Conservation (phyloP, 768 basidiomycete species). For the Lepiota brunneoincarnata region DNA sequence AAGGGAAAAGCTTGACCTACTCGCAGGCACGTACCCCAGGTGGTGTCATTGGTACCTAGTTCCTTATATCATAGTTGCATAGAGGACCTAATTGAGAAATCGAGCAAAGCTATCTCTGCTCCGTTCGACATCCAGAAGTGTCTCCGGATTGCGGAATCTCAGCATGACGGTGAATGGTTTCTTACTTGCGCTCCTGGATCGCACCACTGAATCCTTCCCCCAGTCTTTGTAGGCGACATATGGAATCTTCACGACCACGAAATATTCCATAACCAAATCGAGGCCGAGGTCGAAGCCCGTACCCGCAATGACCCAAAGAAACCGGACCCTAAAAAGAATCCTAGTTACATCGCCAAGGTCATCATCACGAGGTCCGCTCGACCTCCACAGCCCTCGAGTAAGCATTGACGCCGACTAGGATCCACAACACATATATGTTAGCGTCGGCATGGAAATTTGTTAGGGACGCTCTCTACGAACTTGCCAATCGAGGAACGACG, state of each 20-base stretch:
- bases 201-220: slow-evolving; percentile 12
- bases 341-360: slow-evolving; percentile 53
- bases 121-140: slow-evolving; percentile 66
- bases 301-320: slow-evolving; percentile 29
- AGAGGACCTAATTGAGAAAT: slow-evolving; percentile 69
- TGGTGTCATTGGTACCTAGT: slow-evolving; percentile 2
- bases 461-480: slow-evolving; percentile 50
- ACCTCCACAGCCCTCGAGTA: not conserved
- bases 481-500: slow-evolving; percentile 52
- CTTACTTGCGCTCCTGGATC: not conserved
- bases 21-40: slow-evolving; percentile 54
- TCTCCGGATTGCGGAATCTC: slow-evolving; percentile 69
- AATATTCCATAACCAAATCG: slow-evolving; percentile 56
- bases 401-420: slow-evolving; percentile 35
- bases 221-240: slow-evolving; percentile 72
- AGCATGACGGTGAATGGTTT: slow-evolving; percentile 56
- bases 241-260: slow-evolving; percentile 62
- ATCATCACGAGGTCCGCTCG: slow-evolving; percentile 54
- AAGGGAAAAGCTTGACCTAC: slow-evolving; percentile 75
- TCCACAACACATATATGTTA: slow-evolving; percentile 81
- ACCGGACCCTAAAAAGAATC: slow-evolving; percentile 30
- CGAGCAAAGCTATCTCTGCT: slow-evolving; percentile 54
- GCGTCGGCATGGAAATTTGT: slow-evolving; percentile 83
- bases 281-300: slow-evolving; percentile 54
- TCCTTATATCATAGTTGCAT: slow-evolving; percentile 15